A percentile compares a stretch with the other conserved stretches of the same genome.
These are phyloP conservation scores for Aspergillus clavatus DNA, from an alignment of 2,329 filamentous ascomycete species.

Conservation along the genomic window DNA sequence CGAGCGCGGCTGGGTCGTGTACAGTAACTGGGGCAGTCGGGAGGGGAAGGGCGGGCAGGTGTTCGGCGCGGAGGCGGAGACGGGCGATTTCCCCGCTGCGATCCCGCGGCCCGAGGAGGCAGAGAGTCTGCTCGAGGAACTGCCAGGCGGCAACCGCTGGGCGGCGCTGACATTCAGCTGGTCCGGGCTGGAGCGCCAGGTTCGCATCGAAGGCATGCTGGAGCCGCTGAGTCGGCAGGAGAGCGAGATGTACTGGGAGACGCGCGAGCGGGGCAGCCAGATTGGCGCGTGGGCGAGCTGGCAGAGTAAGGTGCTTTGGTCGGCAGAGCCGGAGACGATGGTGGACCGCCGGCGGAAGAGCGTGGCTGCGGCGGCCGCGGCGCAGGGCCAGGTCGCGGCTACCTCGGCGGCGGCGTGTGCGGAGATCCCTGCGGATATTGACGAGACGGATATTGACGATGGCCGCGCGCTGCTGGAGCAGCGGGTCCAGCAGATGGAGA, in stretches of 20 bases:
- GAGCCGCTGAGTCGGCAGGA: constrained; percentile 65
- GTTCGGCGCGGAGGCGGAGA: constrained; percentile 23
- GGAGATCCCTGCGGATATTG: constrained; percentile 25
- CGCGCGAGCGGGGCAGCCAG: constrained; percentile 69
- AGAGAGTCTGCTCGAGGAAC: constrained; percentile 12
- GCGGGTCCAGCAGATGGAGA: constrained; percentile 72
- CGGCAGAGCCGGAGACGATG: constrained; percentile 25
- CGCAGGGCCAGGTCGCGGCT: constrained; percentile 1
- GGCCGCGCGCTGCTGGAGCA: constrained; percentile 69
- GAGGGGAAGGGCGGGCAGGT: constrained; percentile 47
- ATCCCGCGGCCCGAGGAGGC: constrained; percentile 54
- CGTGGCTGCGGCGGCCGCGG: constrained; percentile 18
- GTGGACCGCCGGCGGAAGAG: constrained; percentile 23
- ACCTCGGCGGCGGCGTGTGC: constrained; percentile 8
- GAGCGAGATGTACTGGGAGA: constrained; percentile 62
- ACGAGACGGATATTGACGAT: constrained; percentile 50
- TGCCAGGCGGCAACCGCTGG: constrained; percentile 57
- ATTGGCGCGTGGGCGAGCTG: constrained; percentile 91
- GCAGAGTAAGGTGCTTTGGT: constrained; percentile 71
- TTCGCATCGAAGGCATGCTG: constrained; percentile 75
- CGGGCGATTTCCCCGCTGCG: constrained; percentile 42
- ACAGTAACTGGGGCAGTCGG: constrained; percentile 79
- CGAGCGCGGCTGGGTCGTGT: constrained; percentile 75
- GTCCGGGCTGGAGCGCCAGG: constrained; percentile 79
- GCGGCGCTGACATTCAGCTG: constrained; percentile 89